Percentiles rank a stretch among this genome's conserved stretches.
These are phyloP conservation scores for Phytophthora cactorum DNA, from an alignment of 352 stramenopile genomes.

Conservation along the genomic window DNA sequence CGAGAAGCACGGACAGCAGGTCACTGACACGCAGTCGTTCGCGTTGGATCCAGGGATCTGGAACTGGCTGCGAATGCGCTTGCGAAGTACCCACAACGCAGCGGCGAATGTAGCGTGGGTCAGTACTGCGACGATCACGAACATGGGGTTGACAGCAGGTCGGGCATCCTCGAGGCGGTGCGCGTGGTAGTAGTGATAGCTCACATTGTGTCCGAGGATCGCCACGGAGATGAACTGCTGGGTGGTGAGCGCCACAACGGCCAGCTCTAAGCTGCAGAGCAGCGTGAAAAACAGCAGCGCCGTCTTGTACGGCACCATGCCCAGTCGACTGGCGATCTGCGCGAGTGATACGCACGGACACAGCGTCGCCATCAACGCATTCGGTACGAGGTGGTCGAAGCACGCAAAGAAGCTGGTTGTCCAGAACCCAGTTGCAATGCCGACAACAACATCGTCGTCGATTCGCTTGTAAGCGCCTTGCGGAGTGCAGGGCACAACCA, in stretches of 20 bases:
- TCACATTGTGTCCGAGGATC: slow-evolving; percentile 23
- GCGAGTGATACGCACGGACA: slow-evolving; percentile 67
- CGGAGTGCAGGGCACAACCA: slow-evolving; percentile 22
- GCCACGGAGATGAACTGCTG: slow-evolving; percentile 30
- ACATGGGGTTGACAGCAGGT: slow-evolving; percentile 21
- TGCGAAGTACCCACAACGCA: slow-evolving; percentile 46
- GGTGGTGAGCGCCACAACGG: slow-evolving; percentile 13
- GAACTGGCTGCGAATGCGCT: slow-evolving; percentile 48
- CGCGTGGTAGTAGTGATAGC: slow-evolving; percentile 31
- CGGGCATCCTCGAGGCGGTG: slow-evolving; percentile 32
- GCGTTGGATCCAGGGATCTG: slow-evolving; percentile 52
- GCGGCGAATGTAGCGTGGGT: slow-evolving; percentile 29
- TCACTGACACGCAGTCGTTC: slow-evolving; percentile 42
- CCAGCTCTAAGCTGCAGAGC: slow-evolving; percentile 22
- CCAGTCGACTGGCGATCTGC: slow-evolving; percentile 58
- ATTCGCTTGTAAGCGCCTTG: slow-evolving; percentile 31
- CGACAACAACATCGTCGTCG: slow-evolving; percentile 27
- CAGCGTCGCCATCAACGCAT: slow-evolving; percentile 51
- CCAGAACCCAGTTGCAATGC: slow-evolving; percentile 38
- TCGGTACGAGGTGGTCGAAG: slow-evolving; percentile 53
- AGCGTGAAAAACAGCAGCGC: slow-evolving; percentile 45
- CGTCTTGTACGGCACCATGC: slow-evolving; percentile 47
- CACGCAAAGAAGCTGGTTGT: slow-evolving; percentile 45
- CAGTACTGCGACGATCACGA: slow-evolving; percentile 28
- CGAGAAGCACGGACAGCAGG: slow-evolving; percentile 55